Evolutionary conservation across 176 grass and related monocot species (phyloP), one percentile per base, ranked within the genome.

Genomic region (Ensete glaucum): DNA sequence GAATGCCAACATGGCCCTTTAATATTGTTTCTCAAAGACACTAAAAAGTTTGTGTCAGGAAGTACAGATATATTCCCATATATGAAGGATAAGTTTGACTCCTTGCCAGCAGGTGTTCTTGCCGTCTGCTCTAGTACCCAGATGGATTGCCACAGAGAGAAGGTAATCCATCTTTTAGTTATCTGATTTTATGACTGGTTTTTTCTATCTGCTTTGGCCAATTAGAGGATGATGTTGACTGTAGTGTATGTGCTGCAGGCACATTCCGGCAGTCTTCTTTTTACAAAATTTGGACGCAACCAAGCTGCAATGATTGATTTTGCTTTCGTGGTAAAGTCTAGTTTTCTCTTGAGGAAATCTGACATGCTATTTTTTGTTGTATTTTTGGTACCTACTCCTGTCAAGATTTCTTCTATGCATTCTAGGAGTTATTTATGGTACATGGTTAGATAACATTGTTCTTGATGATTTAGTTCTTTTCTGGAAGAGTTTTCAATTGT

Each of bases 251-350:
- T 29, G 88, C 34, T 43, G 73, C 87, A 98, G 94, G 85, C 86
- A 7, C 87, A 93, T 75, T 73, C 73, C 20, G 86, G 85, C 24
- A 83, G 88, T 79, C 88, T 91, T 79, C 90, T 92, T 72, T 85
- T 98, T 76, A 91, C 95, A 71, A 98, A 98, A 77, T 98, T 98
- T 81, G 83, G 83, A 3, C 90, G 89, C 78, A 89, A 82, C 83
- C 90, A 98, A 85, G 65, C 75, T 51, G 79, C 89, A 72, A 71
- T 98, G 78, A 73, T 98, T 50, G 94, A 98, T 81, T 81, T 98
- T 80, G 86, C 88, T 64, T 86, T 98, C 72, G 80, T 88, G 90
- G 94, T 93, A 83, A 43, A 43, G 3, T 43, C 6, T 43, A 43
- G 34, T 43, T 43, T 43, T 43, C 34, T 43, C 34, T 43, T 67